phyloP scores from a whole-genome alignment of 352 stramenopile genomes.

The Globisporangium solare region DNA sequence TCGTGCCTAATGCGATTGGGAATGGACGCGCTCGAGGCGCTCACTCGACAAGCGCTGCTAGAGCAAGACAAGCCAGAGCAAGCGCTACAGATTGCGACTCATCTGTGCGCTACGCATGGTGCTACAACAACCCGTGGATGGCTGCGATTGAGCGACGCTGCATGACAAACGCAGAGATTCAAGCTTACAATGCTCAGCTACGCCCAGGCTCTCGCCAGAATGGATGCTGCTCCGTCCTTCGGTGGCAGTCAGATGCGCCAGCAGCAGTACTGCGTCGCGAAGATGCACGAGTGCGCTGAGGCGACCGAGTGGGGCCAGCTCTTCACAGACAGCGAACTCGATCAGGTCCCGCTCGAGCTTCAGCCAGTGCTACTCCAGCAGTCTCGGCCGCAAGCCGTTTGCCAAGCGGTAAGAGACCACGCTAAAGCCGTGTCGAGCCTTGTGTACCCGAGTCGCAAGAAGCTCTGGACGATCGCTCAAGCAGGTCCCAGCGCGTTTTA shows the following conservation, averaged over 20 bases:
- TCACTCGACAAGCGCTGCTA: slow-evolving; percentile 26
- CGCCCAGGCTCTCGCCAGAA: slow-evolving; percentile 6
- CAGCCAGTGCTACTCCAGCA: slow-evolving; percentile 10
- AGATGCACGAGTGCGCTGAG: slow-evolving; percentile 17
- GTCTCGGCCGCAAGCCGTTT: slow-evolving; percentile 20
- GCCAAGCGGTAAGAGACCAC: background rate
- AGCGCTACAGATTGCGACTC: slow-evolving; percentile 23
- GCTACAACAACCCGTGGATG: slow-evolving; percentile 21
- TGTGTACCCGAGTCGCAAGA: slow-evolving; percentile 3
- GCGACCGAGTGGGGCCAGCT: slow-evolving; percentile 30
- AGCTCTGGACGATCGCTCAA: slow-evolving; percentile 6
- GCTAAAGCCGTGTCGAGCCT: background rate
- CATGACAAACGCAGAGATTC: slow-evolving; percentile 12
- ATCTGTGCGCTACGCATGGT: slow-evolving; percentile 16
- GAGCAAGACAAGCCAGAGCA: slow-evolving; percentile 17
- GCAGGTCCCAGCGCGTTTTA: slow-evolving; percentile 3
- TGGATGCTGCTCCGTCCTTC: too few species aligned
- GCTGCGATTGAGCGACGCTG: slow-evolving; percentile 28
- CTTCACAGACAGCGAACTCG: slow-evolving; percentile 22
- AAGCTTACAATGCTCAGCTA: slow-evolving; percentile 43
- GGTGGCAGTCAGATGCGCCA: too few species aligned
- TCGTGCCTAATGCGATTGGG: slow-evolving; percentile 14
- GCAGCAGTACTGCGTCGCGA: slow-evolving; percentile 19
- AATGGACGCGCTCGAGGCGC: slow-evolving; percentile 25
- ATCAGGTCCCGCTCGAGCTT: slow-evolving; percentile 24